These are phyloP conservation scores for Phytophthora ramorum DNA, from an alignment of 352 stramenopile species.

Conservation along the genomic window DNA sequence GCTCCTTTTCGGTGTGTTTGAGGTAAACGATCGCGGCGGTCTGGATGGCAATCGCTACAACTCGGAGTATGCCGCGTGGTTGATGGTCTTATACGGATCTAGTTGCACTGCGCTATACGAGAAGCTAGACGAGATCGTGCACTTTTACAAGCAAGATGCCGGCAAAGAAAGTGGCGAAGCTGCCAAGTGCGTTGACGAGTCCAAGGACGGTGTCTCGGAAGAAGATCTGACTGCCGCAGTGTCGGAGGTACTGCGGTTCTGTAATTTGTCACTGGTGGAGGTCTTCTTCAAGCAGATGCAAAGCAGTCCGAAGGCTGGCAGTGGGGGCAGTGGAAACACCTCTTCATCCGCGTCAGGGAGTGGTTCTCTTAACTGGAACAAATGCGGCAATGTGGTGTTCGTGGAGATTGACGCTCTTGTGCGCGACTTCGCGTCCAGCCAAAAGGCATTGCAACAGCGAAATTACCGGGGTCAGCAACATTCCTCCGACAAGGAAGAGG, in stretches of 20 bases:
- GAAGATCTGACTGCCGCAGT: slow-evolving; percentile 71
- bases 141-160: slow-evolving; percentile 54
- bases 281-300: slow-evolving; percentile 67
- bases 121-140: slow-evolving; percentile 84
- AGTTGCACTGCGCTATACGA: slow-evolving; percentile 82
- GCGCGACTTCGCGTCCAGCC: slow-evolving; percentile 77
- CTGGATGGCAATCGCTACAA: slow-evolving; percentile 42
- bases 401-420: slow-evolving; percentile 84
- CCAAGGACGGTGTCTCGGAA: slow-evolving; percentile 44
- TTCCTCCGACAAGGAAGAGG: slow-evolving; percentile 33
- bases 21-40: slow-evolving; percentile 63
- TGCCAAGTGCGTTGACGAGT: slow-evolving; percentile 6
- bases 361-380: slow-evolving; percentile 71
- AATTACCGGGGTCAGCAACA: slow-evolving; percentile 24
- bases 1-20: slow-evolving; percentile 65
- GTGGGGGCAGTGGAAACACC: slow-evolving; percentile 20
- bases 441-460: slow-evolving; percentile 47
- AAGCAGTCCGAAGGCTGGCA: slow-evolving; percentile 24
- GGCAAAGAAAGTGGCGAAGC: slow-evolving; percentile 26
- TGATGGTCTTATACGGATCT: slow-evolving; percentile 73
- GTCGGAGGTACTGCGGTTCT: slow-evolving; percentile 72
- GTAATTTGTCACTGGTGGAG: slow-evolving; percentile 81
- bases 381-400: slow-evolving; percentile 86
- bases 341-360: slow-evolving; percentile 18
- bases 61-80: slow-evolving; percentile 57